Conservation (phyloP, 148 eudicot species). For the Rhododendron mucronatum region DNA sequence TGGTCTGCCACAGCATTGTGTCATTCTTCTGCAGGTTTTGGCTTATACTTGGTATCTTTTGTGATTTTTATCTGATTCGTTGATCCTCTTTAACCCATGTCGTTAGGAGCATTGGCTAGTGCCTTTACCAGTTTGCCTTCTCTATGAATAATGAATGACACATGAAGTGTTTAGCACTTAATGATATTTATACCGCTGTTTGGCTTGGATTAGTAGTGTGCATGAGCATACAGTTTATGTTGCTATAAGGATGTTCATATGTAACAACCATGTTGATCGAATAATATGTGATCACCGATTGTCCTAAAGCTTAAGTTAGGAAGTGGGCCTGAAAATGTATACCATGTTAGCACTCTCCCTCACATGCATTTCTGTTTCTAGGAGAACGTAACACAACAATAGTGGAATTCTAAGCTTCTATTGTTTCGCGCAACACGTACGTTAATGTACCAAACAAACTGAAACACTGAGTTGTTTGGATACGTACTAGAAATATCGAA, state of each 20-base stretch:
- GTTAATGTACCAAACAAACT: not conserved
- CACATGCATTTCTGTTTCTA: not conserved
- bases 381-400: not conserved
- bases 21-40: conserved; percentile 81
- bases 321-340: not conserved
- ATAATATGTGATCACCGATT: not conserved
- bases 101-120: not conserved
- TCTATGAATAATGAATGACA: not conserved
- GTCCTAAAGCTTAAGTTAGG: not conserved
- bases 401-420: not conserved
- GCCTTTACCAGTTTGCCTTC: not conserved
- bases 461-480: not conserved
- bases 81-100: conserved; percentile 3
- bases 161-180: not conserved
- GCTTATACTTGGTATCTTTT: conserved; percentile 18
- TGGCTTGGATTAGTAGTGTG: not conserved
- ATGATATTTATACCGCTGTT: not conserved
- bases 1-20: conserved; percentile 87
- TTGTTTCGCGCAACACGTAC: not conserved
- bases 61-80: conserved; percentile 8
- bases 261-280: not conserved
- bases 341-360: not conserved
- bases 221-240: not conserved
- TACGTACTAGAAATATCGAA: not conserved
- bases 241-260: not conserved